Percentiles rank a stretch among this genome's conserved stretches.
phyloP scores from a whole-genome alignment of 345 rosid genomes.

The Citrus sp. region DNA sequence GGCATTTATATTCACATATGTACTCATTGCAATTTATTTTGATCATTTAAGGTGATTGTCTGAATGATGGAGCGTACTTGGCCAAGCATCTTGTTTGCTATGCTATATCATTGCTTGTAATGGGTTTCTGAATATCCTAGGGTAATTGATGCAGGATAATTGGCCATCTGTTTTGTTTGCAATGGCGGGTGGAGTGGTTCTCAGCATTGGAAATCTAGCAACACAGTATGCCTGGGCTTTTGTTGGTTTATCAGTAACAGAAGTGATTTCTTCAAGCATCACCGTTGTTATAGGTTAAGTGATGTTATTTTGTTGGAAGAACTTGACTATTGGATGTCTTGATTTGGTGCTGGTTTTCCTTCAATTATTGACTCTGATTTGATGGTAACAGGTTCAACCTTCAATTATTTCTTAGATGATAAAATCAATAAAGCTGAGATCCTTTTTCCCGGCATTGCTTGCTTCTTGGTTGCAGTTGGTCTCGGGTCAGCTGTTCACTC shows the following conservation, averaged over 20 bases:
- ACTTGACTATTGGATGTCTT: background rate
- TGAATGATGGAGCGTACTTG: background rate
- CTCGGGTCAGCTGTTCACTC: constrained; percentile 74
- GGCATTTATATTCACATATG: background rate
- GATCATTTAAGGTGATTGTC: background rate
- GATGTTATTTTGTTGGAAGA: background rate
- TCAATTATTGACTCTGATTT: constrained; percentile 9
- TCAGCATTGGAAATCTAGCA: constrained; percentile 70
- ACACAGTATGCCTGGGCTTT: constrained; percentile 83
- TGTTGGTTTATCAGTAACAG: constrained; percentile 76
- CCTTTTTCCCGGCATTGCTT: constrained; percentile 78
- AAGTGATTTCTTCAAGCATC: constrained; percentile 71
- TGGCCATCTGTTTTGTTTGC: constrained; percentile 78
- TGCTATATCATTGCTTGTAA: background rate
- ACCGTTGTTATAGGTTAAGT: constrained; percentile 68
- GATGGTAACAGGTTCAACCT: constrained; percentile 56
- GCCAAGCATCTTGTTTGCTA: background rate
- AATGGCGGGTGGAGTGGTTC: constrained; percentile 69
- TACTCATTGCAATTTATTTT: background rate
- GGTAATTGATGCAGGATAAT: constrained; percentile 42
- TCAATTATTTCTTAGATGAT: constrained; percentile 83
- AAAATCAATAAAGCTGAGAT: constrained; percentile 73
- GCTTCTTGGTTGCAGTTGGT: constrained; percentile 77
- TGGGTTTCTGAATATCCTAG: constrained; percentile 8
- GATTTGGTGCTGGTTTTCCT: background rate